These are phyloP conservation scores for Rhazya stricta DNA, from an alignment of 257 asterid genomes.

Conservation along the genomic window DNA sequence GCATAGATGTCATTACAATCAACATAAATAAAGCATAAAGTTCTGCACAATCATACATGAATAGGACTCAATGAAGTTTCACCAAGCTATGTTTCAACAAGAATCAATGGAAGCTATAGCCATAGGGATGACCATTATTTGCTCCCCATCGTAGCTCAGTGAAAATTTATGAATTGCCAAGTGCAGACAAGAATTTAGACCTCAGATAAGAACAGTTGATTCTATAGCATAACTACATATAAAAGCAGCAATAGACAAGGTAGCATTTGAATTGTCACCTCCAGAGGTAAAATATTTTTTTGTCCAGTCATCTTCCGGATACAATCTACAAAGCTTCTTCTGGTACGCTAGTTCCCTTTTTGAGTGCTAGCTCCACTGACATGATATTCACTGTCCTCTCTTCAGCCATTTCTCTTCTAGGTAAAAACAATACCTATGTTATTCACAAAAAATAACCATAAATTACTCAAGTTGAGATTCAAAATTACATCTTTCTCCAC, in stretches of 20 bases:
- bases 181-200: background rate
- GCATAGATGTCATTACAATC: background rate
- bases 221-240: background rate
- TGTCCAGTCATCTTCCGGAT: conserved; percentile 6
- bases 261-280: conserved; percentile 18
- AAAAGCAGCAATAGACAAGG: background rate
- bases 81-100: background rate
- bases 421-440: background rate
- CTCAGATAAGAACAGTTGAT: background rate
- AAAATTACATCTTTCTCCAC: background rate
- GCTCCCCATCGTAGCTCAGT: background rate
- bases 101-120: background rate
- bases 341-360: conserved; percentile 24
- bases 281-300: conserved; percentile 13
- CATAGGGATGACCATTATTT: background rate
- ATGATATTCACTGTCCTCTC: conserved; percentile 14
- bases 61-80: background rate
- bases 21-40: background rate
- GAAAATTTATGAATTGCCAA: background rate
- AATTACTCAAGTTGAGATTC: background rate
- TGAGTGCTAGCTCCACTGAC: conserved; percentile 22
- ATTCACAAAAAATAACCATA: background rate
- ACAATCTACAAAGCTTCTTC: conserved; percentile 22
- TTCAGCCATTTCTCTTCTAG: conserved; percentile 29
- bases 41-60: background rate